Percentiles rank a stretch among this genome's conserved stretches.
Conservation (phyloP, 73 alveolate genomes). For the Breviolum minutum region DNA sequence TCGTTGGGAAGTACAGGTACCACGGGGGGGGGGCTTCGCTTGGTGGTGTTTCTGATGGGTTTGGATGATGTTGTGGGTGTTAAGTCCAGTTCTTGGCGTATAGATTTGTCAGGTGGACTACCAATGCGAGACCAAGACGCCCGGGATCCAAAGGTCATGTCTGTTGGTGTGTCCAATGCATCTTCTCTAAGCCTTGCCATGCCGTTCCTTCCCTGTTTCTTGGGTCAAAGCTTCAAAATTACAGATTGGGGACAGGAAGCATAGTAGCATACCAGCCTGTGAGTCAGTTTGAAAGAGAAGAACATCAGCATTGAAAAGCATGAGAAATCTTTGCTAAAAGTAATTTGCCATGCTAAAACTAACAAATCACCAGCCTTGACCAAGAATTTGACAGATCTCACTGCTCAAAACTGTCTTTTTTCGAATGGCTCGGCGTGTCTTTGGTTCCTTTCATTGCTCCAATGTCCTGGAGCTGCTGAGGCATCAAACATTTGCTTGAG, state of each 20-base stretch:
- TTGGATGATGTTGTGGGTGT: not conserved
- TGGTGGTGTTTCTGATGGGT: not conserved
- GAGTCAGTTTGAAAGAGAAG: too few species aligned
- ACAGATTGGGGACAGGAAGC: too few species aligned
- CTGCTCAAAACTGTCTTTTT: not conserved
- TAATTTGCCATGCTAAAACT: too few species aligned
- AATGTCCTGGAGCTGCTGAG: conserved; percentile 69
- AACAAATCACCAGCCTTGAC: too few species aligned
- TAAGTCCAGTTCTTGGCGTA: not conserved
- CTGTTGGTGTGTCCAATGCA: not conserved
- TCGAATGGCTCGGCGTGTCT: conserved; percentile 63
- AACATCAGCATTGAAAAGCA: too few species aligned
- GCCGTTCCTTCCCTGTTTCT: not conserved
- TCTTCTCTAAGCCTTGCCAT: not conserved
- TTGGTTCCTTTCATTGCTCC: conserved; percentile 86
- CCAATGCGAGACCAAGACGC: conserved; percentile 84
- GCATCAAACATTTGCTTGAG: not conserved
- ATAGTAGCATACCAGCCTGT: too few species aligned
- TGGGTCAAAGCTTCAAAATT: too few species aligned
- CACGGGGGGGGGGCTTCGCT: not conserved
- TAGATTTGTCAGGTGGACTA: conserved; percentile 54
- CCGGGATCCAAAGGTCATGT: not conserved
- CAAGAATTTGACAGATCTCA: not conserved
- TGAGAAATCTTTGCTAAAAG: too few species aligned
- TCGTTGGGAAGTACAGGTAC: conserved; percentile 89